Percentiles rank a stretch among this genome's conserved stretches.
These are phyloP conservation scores for Seminavis robusta DNA, from an alignment of 108 stramenopile species.

Conservation along the genomic window DNA sequence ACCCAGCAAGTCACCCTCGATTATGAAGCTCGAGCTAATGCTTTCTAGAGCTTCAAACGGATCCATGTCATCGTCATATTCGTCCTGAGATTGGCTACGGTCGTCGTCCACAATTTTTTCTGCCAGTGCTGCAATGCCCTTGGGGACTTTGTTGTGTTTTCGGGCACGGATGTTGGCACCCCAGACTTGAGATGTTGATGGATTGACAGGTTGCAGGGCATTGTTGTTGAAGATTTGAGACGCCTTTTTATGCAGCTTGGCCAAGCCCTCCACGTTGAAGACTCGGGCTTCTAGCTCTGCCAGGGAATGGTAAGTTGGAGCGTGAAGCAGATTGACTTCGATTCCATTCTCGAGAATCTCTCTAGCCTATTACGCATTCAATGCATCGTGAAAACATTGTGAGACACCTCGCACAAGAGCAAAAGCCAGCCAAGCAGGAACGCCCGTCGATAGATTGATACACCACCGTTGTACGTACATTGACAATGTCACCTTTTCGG, in stretches of 20 bases:
- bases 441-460: no score
- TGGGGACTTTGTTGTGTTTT: conserved; percentile 17
- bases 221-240: conserved; percentile 62
- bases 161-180: conserved; percentile 31
- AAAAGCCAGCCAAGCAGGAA: no score
- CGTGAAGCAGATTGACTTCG: conserved; percentile 72
- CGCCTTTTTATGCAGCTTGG: conserved; percentile 69
- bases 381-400: no score
- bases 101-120: conserved; percentile 56
- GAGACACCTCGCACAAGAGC: no score
- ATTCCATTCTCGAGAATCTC: conserved; percentile 73
- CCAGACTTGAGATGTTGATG: conserved; percentile 12
- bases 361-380: conserved; percentile 61
- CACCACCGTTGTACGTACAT: no score
- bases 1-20: no score
- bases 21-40: no score
- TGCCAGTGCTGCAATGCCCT: conserved; percentile 47
- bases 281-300: conserved; percentile 84
- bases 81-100: no score
- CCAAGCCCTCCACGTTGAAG: conserved; percentile 79
- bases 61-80: no score
- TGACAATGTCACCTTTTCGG: conserved; percentile 47
- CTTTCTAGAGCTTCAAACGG: no score
- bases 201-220: conserved; percentile 36
- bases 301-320: conserved; percentile 80